Base-by-base conservation (phyloP, 495 filamentous ascomycete genomes). In the Articulospora tetracladia region DNA sequence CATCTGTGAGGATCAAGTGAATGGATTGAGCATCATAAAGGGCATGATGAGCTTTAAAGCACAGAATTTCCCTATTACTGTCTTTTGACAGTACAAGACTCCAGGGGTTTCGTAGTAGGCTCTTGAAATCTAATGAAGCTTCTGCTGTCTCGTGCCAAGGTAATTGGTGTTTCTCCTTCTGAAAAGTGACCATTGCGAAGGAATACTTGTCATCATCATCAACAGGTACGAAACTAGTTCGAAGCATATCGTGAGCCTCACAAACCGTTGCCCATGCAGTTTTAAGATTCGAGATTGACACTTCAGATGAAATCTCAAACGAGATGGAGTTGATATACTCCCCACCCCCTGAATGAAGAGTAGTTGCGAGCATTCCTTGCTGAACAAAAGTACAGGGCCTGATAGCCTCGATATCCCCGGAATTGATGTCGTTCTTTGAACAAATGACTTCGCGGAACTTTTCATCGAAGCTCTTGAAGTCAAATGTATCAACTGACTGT, bases 1-100 rank as follows among this genome's bases (percentile, higher is more conserved):
- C 70, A 59, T 88, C 83, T 1, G 74, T 63, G 2, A 92, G 74
- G 3, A 93, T 76, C 1, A 72, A 51, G 17, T 79, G 74, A 4
- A 96, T 72, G 17, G 88, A 87, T 32, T 82, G 76, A 0, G 88
- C 91, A 73, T 96, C 91, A 62, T 92, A 94, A 0, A 96, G 72
- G 2, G 88, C 87, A 71, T 96, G 91, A 54, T 91, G 84, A 4
- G 80, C 77, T 15, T 76, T 82, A 46, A 89, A 75, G 39, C 78
- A 68, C 12, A 87, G 59, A 0, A 68, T 55, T 13, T 49, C 59
- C 3, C 58, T 59, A 1, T 39, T 48, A 7, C 65, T 55, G 0
- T 65, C 55, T 34, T 70, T 48, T 11, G 68, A 53, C 8, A 81
- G 47, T 26, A 64, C 57, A 44, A 86, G 77, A 62, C 64, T 61